A percentile compares a stretch with the other conserved stretches of the same genome.
phyloP scores from a whole-genome alignment of 352 stramenopile species.

The Thalassiosira oceanica region DNA sequence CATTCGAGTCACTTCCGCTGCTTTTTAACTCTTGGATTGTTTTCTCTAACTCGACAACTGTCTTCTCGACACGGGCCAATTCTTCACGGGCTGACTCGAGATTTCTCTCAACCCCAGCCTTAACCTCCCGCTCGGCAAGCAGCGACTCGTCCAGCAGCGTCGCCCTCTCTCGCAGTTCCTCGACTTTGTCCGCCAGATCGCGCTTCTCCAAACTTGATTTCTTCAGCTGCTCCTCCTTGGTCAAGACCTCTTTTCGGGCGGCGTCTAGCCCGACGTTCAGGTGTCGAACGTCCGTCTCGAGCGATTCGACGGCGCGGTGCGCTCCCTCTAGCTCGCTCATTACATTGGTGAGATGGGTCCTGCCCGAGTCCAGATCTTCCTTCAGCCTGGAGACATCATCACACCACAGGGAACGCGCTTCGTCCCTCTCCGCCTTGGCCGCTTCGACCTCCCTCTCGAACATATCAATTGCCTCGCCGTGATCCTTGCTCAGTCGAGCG shows the following conservation, averaged over 20 bases:
- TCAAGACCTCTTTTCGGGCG: background rate
- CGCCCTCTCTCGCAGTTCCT: constrained; percentile 14
- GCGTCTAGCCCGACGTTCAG: constrained; percentile 13
- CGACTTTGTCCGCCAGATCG: constrained; percentile 1
- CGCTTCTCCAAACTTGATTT: constrained; percentile 1
- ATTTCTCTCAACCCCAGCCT: background rate
- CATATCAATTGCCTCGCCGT: constrained; percentile 19
- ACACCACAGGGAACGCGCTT: constrained; percentile 1
- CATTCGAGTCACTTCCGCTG: too few species aligned
- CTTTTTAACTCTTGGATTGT: too few species aligned
- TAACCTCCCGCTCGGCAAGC: background rate
- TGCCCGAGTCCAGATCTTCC: constrained; percentile 22
- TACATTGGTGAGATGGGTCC: constrained; percentile 26
- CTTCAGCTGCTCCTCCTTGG: constrained; percentile 19
- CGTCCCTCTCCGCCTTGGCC: constrained; percentile 16
- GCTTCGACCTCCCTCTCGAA: constrained; percentile 36
- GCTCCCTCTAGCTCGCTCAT: constrained; percentile 25
- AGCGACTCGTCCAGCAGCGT: constrained; percentile 9
- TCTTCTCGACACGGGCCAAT: too few species aligned
- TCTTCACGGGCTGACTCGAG: too few species aligned
- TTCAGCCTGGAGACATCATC: constrained; percentile 6
- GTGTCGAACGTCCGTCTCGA: constrained; percentile 4
- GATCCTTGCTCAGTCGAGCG: constrained; percentile 33
- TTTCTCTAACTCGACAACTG: too few species aligned
- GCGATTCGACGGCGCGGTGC: background rate